Base-by-base conservation (phyloP, 2,329 filamentous ascomycete genomes). In the Beauveria rudraprayagi region DNA sequence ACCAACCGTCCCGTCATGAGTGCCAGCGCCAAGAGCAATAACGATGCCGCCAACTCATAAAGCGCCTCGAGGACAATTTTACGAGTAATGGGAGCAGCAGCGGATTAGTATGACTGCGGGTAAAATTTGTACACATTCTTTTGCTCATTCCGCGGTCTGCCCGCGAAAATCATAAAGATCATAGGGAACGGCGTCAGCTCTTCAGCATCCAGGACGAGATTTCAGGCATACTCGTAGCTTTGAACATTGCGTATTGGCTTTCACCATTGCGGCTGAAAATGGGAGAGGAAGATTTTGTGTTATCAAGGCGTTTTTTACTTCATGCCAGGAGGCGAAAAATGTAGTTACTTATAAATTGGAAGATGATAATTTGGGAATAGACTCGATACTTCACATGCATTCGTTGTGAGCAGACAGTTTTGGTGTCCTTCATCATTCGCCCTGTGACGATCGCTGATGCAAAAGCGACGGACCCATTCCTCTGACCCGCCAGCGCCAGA, bases 21-120 rank as follows among this genome's bases (percentile, higher is more conserved):
- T 56, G 61, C 61, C 22, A 62, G 61, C 56, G 43, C 61, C n/a
- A 57, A 62, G 55, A 62, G 61, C 51, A 58, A 62, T 44, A 62
- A 62, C 22, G 61, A 62, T 54, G 56, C 60, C n/a, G 11, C 56
- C 43, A 58, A 56, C 43, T 62, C 61, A 58, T 62, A 51, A 51
- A 58, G 37, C 30, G 41, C n/a, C 11, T 24, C 17, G 22, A 28
- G 10, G 17, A 30, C 17, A 19, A 44, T 5, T 2, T 24, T 11
- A 46, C n/a, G 56, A 53, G 40, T 44, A 19, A 54, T 48, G 50
- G 40, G 28, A 6, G 26, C 14, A 22, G 26, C 26, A 41, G 26
- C 3, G 17, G 50, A 28, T 41, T n/a, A 16, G 37, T 11, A 40
- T 41, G 41, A 26, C 28, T 47, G 41, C 28, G n/a, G 30, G 24